Evolutionary conservation across 2,329 filamentous ascomycete species (phyloP), one percentile per base, ranked within the genome.

Genomic region (Stachybotrys chlorohalonatus): DNA sequence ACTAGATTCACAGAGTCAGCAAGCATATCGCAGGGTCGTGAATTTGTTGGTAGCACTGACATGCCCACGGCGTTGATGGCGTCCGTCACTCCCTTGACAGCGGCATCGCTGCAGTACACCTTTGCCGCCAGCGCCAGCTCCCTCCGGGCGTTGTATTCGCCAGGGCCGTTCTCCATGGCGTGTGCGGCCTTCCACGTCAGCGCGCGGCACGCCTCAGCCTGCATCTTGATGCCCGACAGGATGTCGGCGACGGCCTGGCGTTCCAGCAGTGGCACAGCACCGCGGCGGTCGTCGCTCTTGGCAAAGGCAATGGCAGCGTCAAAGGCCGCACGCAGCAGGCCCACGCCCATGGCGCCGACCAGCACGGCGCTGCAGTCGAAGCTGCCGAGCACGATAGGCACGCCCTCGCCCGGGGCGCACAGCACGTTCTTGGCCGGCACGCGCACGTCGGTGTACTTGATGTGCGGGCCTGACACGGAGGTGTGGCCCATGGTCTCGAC

Each of bases 271-370:
- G 70, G 66, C 31, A 71, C 67, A 1, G 65, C 70, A 2, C 78
- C 78, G 15, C 75, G 69, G 1, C 79, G 67, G 2, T 64, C 59
- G n/a, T 82, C 73, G 0, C 53, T 53, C 59, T 76, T 79, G 2
- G 76, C 76, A 57, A 81, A 83, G 1, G 60, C 58, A 1, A 83
- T 64, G 1, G 77, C 78, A 0, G 72, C 71, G 13, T 81, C 78
- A 57, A 82, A 83, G 0, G 74, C 72, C 0, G 75, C 72, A 0
- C 79, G 72, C 76, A 80, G 79, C 47, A 82, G 66, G 2, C 78
- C 77, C 0, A 78, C 75, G 9, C 70, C 70, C 74, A 83, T 81
- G 2, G 79, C 78, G 1, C 78, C 78, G 0, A 82, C 79, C 0
- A 83, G 66, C 1, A 74, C 73, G 1, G 77, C 78, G 17, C 60